phyloP scores from a whole-genome alignment of 2,329 filamentous ascomycete genomes.

The Fusarium newnesense region DNA sequence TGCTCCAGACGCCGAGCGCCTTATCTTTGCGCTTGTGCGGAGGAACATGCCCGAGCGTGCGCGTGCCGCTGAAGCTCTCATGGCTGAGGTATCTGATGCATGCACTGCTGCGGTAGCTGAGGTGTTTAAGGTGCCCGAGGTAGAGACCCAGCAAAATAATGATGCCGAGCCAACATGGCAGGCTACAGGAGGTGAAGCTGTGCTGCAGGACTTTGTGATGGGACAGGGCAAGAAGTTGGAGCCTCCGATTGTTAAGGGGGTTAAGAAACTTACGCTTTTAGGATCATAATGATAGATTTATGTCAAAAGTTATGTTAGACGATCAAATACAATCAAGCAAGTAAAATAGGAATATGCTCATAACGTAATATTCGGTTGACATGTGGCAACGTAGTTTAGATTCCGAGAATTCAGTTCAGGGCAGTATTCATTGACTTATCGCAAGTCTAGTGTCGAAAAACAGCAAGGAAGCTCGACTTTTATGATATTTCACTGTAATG shows the following conservation, averaged over 20 bases:
- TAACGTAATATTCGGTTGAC: too few species aligned
- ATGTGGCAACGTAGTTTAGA: too few species aligned
- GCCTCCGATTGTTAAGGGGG: slow-evolving; percentile 59
- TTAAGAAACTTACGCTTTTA: slow-evolving; percentile 63
- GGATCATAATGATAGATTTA: slow-evolving; percentile 49
- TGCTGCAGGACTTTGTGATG: slow-evolving; percentile 62
- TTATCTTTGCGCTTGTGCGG: slow-evolving; percentile 81
- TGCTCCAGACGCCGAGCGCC: slow-evolving; percentile 75
- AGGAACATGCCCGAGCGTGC: slow-evolving; percentile 90
- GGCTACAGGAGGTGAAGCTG: slow-evolving; percentile 62
- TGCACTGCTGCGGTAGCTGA: slow-evolving; percentile 75
- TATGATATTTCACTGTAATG: neutral
- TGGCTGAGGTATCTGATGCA: slow-evolving; percentile 77
- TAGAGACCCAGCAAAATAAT: slow-evolving; percentile 32
- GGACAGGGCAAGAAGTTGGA: slow-evolving; percentile 57
- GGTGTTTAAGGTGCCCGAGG: slow-evolving; percentile 64
- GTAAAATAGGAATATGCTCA: neutral
- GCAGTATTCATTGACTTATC: neutral
- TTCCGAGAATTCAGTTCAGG: too few species aligned
- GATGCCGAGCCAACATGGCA: slow-evolving; percentile 43
- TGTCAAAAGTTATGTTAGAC: slow-evolving; percentile 11
- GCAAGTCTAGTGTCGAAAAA: neutral
- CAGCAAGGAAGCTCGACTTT: neutral
- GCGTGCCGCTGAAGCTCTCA: slow-evolving; percentile 76
- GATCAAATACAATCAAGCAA: slow-evolving; percentile 16